Evolutionary conservation across 257 asterid genomes (phyloP), one percentile per base, ranked within the genome.

Genomic region (Leptodermis oblonga): DNA sequence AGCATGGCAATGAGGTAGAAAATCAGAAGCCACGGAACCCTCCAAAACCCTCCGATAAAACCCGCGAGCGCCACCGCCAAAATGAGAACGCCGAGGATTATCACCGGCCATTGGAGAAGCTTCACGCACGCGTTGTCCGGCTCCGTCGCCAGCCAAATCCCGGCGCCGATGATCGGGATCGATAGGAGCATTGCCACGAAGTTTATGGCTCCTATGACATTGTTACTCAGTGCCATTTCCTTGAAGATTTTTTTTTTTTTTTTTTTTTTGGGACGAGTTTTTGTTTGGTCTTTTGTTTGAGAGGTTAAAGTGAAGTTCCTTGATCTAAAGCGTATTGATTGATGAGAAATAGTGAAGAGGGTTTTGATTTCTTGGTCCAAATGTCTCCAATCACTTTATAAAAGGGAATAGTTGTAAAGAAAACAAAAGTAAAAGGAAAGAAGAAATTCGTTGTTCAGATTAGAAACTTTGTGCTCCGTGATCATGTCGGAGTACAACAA

Each of bases 61-160:
- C 98, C 98, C 15, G 91, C 87, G 2, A 92, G 60, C 2, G 84
- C 89, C 15, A 85, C 96, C 0, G 82, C 68, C 4, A 92, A 78
- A 73, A 85, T 77, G 5, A 89, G 73, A 1, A 90, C 77, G 9
- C 98, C 98, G 8, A 92, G 77, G 10, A 90, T 67, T 34, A 92
- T 86, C 5, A 92, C 95, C 20, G 98, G 96, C 96, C 95, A 86
- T 43, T 90, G 92, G 0, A 92, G 86, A 70, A 89, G 68, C 67
- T 80, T 86, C 11, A 92, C 87, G 33, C 97, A 92, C 0, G 98
- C 82, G 74, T 92, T 90, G 76, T 86, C 97, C 0, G 84, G 79
- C 62, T 81, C 81, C 4, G 90, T 85, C 25, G 96, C 68, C 0
- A 92, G 92, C 98, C 96, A 90, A 45, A 92, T 88, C 5, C 97